These are phyloP conservation scores for Patellifolia procumbens DNA, from an alignment of 179 eudicot species.

Conservation along the genomic window DNA sequence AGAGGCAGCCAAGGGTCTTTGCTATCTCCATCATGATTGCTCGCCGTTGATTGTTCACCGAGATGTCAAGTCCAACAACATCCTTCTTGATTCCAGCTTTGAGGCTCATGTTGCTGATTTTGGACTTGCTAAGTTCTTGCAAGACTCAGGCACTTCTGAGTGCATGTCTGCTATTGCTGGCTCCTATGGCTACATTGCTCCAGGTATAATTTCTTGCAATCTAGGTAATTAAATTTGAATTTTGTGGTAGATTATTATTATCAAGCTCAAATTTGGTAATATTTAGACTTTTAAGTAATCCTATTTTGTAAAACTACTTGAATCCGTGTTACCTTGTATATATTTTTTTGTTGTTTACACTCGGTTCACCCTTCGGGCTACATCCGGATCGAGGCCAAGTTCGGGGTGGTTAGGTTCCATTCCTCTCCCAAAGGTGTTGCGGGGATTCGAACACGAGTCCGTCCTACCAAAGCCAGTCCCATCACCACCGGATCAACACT, in stretches of 20 bases:
- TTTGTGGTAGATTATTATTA: neutral
- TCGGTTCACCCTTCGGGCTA: no score
- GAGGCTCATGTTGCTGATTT: constrained; percentile 99
- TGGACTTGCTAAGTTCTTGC: constrained; percentile 94
- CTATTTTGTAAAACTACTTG: constrained; percentile 15
- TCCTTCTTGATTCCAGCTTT: constrained; percentile 64
- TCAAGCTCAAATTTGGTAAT: neutral
- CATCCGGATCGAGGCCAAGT: no score
- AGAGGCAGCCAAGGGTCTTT: constrained; percentile 90
- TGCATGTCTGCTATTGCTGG: constrained; percentile 99
- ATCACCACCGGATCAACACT: no score
- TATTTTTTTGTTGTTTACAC: no score
- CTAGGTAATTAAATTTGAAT: neutral
- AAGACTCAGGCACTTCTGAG: constrained; percentile 78
- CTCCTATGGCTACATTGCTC: constrained; percentile 95
- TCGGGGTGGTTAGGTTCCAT: no score
- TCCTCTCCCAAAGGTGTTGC: no score
- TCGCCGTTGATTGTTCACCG: constrained; percentile 90
- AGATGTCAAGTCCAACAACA: constrained; percentile 92
- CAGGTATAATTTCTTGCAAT: constrained; percentile 46
- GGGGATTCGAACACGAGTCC: no score
- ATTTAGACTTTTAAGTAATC: neutral
- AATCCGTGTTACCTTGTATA: constrained; percentile 8
- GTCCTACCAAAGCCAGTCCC: no score
- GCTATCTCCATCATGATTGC: constrained; percentile 94